Conservation (phyloP, 352 stramenopile genomes). For the Elongisporangium prolatum region DNA sequence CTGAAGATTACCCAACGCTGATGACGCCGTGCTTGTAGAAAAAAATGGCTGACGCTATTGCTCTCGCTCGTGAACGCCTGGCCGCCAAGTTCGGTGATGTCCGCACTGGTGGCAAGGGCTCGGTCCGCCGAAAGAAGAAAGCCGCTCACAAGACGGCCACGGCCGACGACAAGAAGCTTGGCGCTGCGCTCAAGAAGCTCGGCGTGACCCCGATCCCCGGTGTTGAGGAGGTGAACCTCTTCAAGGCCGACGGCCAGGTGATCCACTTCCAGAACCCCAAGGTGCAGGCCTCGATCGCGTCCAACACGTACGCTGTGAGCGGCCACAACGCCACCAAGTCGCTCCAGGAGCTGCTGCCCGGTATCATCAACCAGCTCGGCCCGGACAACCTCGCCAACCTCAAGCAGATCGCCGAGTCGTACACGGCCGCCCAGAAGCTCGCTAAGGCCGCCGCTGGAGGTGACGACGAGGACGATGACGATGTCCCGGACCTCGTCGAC, state of each 20-base stretch:
- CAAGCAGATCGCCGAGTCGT: slow-evolving; percentile 92
- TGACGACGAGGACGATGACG: slow-evolving; percentile 92
- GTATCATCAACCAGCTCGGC: slow-evolving; percentile 98
- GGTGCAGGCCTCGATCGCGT: slow-evolving; percentile 96
- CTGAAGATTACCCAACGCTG: not conserved
- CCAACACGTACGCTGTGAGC: slow-evolving; percentile 98
- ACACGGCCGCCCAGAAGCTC: slow-evolving; percentile 72
- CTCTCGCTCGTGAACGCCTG: slow-evolving; percentile 83
- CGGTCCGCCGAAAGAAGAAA: slow-evolving; percentile 96
- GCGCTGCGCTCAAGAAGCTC: slow-evolving; percentile 97
- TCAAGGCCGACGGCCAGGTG: slow-evolving; percentile 98
- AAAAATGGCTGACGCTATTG: slow-evolving; percentile 88
- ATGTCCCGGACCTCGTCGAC: slow-evolving; percentile 97
- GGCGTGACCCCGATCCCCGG: slow-evolving; percentile 97
- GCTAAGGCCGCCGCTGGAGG: slow-evolving; percentile 53
- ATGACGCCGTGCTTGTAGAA: slow-evolving; percentile 9
- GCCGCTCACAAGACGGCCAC: slow-evolving; percentile 89
- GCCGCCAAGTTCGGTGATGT: slow-evolving; percentile 86
- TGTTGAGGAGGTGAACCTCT: slow-evolving; percentile 99
- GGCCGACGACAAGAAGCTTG: slow-evolving; percentile 98
- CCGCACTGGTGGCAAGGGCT: slow-evolving; percentile 95
- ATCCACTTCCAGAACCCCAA: slow-evolving; percentile 98
- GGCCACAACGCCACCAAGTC: slow-evolving; percentile 95
- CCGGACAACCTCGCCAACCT: slow-evolving; percentile 96
- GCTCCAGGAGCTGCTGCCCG: slow-evolving; percentile 96